phyloP scores from a whole-genome alignment of 2,329 filamentous ascomycete species.

The Parastagonospora avenae region DNA sequence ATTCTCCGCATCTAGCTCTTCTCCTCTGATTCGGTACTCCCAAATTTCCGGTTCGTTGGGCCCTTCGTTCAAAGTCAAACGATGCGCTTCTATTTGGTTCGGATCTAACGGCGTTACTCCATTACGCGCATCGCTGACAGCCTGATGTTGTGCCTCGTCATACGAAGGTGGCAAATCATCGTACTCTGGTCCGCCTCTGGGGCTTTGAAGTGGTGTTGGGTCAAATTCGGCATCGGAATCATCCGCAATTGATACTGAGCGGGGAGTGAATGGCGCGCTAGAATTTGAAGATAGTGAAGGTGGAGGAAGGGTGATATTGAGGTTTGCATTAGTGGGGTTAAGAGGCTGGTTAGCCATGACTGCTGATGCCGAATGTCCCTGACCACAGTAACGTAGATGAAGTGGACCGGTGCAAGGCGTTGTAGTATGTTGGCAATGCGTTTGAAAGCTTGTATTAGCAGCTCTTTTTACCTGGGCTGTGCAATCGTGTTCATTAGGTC shows the following conservation, averaged over 20 bases:
- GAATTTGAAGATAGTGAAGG: slow-evolving; percentile 21
- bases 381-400: background rate
- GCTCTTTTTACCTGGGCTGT: background rate
- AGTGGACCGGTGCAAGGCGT: background rate
- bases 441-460: slow-evolving; percentile 6
- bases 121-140: slow-evolving; percentile 33
- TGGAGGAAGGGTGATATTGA: slow-evolving; percentile 13
- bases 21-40: slow-evolving; percentile 30
- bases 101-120: slow-evolving; percentile 32
- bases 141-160: slow-evolving; percentile 41
- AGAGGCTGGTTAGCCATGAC: slow-evolving; percentile 30
- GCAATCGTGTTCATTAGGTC: background rate
- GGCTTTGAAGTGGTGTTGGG: slow-evolving; percentile 38
- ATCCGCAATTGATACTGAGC: slow-evolving; percentile 36
- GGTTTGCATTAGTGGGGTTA: slow-evolving; percentile 12
- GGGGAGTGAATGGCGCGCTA: slow-evolving; percentile 30
- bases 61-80: slow-evolving; percentile 28
- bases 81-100: slow-evolving; percentile 34
- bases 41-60: slow-evolving; percentile 28
- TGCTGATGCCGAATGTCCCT: background rate
- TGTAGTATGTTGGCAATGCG: background rate
- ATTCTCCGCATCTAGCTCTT: slow-evolving; percentile 22
- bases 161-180: slow-evolving; percentile 46
- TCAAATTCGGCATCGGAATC: slow-evolving; percentile 40
- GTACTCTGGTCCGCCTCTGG: slow-evolving; percentile 36